Conservation (phyloP, 2,329 filamentous ascomycete genomes). For the Colletotrichum tanaceti region DNA sequence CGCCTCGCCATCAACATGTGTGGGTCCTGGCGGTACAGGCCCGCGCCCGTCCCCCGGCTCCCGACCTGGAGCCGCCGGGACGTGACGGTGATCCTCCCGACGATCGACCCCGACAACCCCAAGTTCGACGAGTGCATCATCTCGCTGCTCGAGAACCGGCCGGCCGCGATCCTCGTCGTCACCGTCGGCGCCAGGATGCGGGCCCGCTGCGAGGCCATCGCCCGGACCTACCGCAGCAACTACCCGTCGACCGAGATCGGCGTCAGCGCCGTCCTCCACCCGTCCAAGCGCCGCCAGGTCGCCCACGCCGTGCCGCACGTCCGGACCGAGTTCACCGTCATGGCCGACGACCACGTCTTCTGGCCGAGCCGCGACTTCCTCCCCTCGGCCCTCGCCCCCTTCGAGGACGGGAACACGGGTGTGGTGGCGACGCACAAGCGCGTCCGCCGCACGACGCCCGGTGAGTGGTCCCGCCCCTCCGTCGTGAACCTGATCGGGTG, state of each 20-base stretch:
- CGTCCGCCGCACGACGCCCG: conserved; percentile 54
- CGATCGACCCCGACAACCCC: conserved; percentile 55
- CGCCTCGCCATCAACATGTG: conserved; percentile 15
- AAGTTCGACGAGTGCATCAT: conserved; percentile 57
- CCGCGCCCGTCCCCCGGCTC: conserved; percentile 45
- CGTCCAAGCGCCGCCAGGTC: conserved; percentile 64
- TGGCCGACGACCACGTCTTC: conserved; percentile 66
- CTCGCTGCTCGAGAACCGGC: conserved; percentile 54
- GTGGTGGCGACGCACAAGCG: conserved; percentile 68
- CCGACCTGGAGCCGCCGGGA: conserved; percentile 52
- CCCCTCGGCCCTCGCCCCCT: conserved; percentile 54
- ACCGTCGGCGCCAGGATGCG: conserved; percentile 52
- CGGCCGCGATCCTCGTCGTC: conserved; percentile 56
- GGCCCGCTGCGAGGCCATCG: conserved; percentile 5
- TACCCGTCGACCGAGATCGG: conserved; percentile 43
- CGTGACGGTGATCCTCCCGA: conserved; percentile 64
- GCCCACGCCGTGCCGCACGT: conserved; percentile 52
- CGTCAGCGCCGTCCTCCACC: conserved; percentile 48
- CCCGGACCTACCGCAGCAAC: conserved; percentile 25
- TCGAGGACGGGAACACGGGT: conserved; percentile 60
- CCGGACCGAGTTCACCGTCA: conserved; percentile 56
- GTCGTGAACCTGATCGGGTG: conserved; percentile 68
- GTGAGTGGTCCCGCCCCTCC: conserved; percentile 46
- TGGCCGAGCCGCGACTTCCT: conserved; percentile 59
- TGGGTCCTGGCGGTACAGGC: conserved; percentile 51